phyloP scores from a whole-genome alignment of 176 grass and related monocot species.

The Puya raimondii region DNA sequence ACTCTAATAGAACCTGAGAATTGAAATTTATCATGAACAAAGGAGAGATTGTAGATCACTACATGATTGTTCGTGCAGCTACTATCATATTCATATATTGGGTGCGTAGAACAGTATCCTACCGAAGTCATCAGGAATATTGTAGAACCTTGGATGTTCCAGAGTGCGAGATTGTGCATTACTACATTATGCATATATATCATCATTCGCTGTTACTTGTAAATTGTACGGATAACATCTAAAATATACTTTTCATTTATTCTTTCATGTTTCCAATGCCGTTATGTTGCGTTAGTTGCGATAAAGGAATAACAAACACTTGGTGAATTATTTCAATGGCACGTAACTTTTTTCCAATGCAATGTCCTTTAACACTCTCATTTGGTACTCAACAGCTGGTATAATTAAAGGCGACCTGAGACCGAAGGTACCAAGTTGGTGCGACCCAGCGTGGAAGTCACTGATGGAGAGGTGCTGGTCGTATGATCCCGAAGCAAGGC shows the following conservation, averaged over 20 bases:
- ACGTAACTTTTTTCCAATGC: background rate
- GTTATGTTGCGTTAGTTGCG: too few species aligned
- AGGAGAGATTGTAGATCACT: too few species aligned
- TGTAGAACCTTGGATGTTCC: too few species aligned
- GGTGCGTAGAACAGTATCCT: too few species aligned
- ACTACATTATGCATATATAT: background rate
- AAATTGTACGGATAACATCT: background rate
- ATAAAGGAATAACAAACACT: background rate
- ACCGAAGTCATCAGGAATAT: too few species aligned
- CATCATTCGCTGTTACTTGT: background rate
- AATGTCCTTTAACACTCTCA: background rate
- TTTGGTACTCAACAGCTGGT: slow-evolving; percentile 1
- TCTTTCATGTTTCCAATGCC: background rate
- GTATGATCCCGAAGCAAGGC: slow-evolving; percentile 14
- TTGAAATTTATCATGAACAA: too few species aligned
- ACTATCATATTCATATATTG: too few species aligned
- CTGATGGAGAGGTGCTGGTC: slow-evolving; percentile 25
- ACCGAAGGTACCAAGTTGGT: slow-evolving; percentile 15
- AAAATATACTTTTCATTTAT: background rate
- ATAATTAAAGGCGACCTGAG: slow-evolving; percentile 10
- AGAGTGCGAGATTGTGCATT: background rate
- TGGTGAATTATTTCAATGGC: background rate
- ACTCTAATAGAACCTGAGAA: too few species aligned
- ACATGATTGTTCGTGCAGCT: too few species aligned
- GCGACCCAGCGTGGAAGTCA: slow-evolving; percentile 17